A percentile compares a stretch with the other conserved stretches of the same genome.
Conservation (phyloP, 2,329 filamentous ascomycete genomes). For the Claviceps sp. region DNA sequence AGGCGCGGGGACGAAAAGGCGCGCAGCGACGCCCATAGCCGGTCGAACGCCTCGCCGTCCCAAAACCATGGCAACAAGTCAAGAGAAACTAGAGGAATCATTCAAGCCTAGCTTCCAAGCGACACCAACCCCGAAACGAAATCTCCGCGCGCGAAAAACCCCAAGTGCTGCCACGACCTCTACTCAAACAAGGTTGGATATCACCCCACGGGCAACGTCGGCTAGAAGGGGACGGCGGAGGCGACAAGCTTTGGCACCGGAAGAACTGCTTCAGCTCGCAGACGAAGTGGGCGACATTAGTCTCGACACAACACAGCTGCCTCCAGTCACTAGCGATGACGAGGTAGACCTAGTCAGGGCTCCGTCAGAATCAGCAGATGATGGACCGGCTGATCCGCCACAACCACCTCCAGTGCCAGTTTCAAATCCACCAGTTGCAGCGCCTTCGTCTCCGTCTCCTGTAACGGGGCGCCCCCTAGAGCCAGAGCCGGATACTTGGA, state of each 20-base stretch:
- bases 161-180: conserved; percentile 6
- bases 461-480: conserved; percentile 7
- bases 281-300: conserved; percentile 11
- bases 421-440: not conserved
- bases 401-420: not conserved
- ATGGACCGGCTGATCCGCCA: not conserved
- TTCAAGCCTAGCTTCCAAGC: conserved; percentile 12
- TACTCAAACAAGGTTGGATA: conserved; percentile 13
- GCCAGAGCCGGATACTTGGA: conserved; percentile 32
- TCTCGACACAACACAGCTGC: conserved; percentile 6
- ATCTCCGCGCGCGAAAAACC: conserved; percentile 16
- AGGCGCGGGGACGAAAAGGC: conserved; percentile 27
- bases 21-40: conserved; percentile 29
- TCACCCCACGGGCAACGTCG: conserved; percentile 8
- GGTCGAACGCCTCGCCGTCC: conserved; percentile 21
- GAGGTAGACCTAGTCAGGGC: conserved; percentile 17
- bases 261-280: conserved; percentile 15
- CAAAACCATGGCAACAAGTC: conserved; percentile 18
- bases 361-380: conserved; percentile 10
- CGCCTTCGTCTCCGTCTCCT: conserved; percentile 4
- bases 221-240: conserved; percentile 9
- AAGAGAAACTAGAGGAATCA: conserved; percentile 14
- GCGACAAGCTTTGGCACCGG: conserved; percentile 13
- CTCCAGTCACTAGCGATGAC: conserved; percentile 12
- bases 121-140: conserved; percentile 19